Conservation (phyloP, 129 eudicot species). For the Flaveria bidentis region DNA sequence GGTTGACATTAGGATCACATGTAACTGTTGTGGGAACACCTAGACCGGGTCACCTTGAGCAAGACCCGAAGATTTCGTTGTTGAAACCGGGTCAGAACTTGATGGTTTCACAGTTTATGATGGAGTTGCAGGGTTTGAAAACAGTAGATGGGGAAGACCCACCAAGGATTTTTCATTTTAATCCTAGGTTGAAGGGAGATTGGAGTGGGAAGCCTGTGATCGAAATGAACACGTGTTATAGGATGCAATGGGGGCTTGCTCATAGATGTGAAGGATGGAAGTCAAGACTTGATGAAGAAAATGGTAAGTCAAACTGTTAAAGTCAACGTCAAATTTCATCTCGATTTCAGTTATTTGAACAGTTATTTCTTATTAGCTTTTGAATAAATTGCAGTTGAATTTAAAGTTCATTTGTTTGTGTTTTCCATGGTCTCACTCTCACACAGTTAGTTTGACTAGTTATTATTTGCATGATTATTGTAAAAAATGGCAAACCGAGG, state of each 20-base stretch:
- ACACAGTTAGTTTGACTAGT: no score
- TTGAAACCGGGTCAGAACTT: constrained; percentile 69
- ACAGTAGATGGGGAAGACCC: constrained; percentile 92
- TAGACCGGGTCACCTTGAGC: constrained; percentile 59
- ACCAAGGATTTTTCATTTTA: constrained; percentile 82
- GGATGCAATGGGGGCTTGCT: constrained; percentile 89
- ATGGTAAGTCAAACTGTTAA: constrained; percentile 80
- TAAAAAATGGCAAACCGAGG: no score
- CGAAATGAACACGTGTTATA: constrained; percentile 87
- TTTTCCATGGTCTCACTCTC: background rate
- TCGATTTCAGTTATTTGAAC: constrained; percentile 8
- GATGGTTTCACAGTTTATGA: constrained; percentile 85
- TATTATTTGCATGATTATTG: background rate
- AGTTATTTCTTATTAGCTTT: background rate
- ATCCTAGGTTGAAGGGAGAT: constrained; percentile 94
- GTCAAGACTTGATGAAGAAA: constrained; percentile 77
- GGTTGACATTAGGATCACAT: constrained; percentile 85
- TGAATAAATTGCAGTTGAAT: background rate
- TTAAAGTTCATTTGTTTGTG: background rate
- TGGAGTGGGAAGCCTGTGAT: constrained; percentile 92
- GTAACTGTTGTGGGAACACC: constrained; percentile 71
- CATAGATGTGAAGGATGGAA: constrained; percentile 89
- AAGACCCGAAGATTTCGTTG: constrained; percentile 71
- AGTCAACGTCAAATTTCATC: constrained; percentile 18
- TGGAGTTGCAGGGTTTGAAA: constrained; percentile 90